Conservation (phyloP, 306 rosid species). For the Dryas alaskensis region DNA sequence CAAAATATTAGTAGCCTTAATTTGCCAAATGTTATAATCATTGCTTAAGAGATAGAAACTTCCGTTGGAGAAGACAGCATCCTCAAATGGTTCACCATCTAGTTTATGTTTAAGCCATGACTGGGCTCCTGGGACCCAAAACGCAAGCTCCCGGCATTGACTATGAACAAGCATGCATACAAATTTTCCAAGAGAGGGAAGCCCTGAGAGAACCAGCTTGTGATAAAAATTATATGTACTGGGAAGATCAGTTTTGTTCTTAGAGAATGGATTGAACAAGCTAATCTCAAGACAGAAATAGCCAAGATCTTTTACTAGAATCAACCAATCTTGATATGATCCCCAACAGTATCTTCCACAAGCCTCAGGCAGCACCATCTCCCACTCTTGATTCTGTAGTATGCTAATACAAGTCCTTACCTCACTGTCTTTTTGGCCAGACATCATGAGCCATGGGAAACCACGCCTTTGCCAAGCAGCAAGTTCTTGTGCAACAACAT, state of each 20-base stretch:
- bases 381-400: conserved; percentile 55
- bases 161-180: conserved; percentile 54
- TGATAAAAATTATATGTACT: conserved; percentile 57
- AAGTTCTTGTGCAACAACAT: conserved; percentile 41
- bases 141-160: conserved; percentile 39
- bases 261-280: conserved; percentile 54
- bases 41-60: conserved; percentile 51
- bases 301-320: conserved; percentile 38
- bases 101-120: conserved; percentile 44
- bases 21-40: conserved; percentile 35
- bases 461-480: conserved; percentile 46
- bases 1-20: conserved; percentile 31
- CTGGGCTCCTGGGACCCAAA: conserved; percentile 42
- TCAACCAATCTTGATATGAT: conserved; percentile 59
- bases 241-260: conserved; percentile 43
- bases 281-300: conserved; percentile 37
- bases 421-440: conserved; percentile 47
- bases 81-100: conserved; percentile 52
- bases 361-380: conserved; percentile 42
- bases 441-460: conserved; percentile 57
- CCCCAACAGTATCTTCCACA: conserved; percentile 60
- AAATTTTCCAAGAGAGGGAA: conserved; percentile 36
- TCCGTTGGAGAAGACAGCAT: conserved; percentile 56
- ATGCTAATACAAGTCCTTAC: conserved; percentile 48
- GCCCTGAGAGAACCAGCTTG: conserved; percentile 53